Evolutionary conservation across 1,139 yeast species (phyloP).

Genomic region (Magnusiomyces starmeri): DNA sequence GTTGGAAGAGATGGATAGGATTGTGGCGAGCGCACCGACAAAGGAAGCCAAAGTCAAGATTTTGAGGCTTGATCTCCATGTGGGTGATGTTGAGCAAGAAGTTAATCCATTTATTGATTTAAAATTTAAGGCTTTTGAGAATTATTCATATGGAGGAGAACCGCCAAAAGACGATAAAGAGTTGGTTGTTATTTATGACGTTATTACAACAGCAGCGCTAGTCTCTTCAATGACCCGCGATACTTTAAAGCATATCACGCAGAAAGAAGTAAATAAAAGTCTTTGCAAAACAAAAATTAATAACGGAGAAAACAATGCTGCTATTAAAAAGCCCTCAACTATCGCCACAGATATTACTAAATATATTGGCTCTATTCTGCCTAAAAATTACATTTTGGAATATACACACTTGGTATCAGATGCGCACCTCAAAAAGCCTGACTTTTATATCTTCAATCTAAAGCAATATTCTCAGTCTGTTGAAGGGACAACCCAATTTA

Average conservation of each 20-base stretch:
- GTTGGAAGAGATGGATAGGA: neutral
- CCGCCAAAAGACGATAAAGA: neutral
- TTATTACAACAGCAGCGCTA: too few species aligned
- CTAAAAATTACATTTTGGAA: neutral
- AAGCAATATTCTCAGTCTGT: neutral
- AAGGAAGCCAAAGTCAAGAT: neutral
- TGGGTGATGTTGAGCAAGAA: slow-evolving; percentile 2
- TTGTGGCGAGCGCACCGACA: neutral
- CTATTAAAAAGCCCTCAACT: neutral
- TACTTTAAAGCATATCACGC: too few species aligned
- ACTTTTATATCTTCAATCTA: neutral
- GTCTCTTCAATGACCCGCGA: too few species aligned
- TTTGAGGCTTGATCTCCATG: slow-evolving; percentile 7
- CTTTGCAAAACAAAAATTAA: neutral
- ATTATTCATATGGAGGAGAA: neutral
- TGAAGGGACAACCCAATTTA: neutral
- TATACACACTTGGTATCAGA: slow-evolving; percentile 5
- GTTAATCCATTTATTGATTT: neutral
- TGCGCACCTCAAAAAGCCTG: slow-evolving; percentile 1
- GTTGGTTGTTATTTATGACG: neutral
- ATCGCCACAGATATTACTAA: neutral
- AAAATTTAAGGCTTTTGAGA: neutral
- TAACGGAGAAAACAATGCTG: neutral
- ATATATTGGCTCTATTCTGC: neutral
- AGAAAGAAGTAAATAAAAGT: neutral